phyloP scores from a whole-genome alignment of 768 basidiomycete genomes.

The Rhizopogon salebrosus region DNA sequence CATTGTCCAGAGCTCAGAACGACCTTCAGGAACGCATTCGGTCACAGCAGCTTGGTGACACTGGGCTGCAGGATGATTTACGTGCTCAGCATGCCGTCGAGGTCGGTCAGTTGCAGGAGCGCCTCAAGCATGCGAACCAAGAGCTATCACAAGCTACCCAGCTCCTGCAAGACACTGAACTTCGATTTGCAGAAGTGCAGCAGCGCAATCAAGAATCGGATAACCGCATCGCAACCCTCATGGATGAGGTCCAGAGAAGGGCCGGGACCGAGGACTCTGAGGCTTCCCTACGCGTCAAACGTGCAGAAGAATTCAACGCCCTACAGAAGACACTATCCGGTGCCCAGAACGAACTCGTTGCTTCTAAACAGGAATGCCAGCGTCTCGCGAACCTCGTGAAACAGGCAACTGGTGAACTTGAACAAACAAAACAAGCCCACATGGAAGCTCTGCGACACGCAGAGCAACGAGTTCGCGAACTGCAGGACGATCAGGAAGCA shows the following conservation, averaged over 20 bases:
- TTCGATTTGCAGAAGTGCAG: constrained; percentile 29
- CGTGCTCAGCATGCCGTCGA: constrained; percentile 32
- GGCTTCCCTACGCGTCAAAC: constrained; percentile 1
- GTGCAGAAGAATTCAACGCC: constrained; percentile 12
- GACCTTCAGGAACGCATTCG: constrained; percentile 3
- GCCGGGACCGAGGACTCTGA: constrained; percentile 4
- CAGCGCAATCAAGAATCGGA: constrained; percentile 22
- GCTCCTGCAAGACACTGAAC: constrained; percentile 28
- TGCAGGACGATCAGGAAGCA: constrained; percentile 23
- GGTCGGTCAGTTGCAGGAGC: constrained; percentile 31
- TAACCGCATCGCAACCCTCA: constrained; percentile 19
- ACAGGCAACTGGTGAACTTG: constrained; percentile 20
- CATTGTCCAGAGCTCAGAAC: constrained; percentile 1
- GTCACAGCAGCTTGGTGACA: background rate
- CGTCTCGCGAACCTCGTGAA: constrained; percentile 23
- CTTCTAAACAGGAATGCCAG: constrained; percentile 17
- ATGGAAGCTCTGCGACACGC: constrained; percentile 23
- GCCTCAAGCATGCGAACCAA: constrained; percentile 29
- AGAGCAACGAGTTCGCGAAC: constrained; percentile 14
- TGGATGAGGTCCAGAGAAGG: constrained; percentile 11
- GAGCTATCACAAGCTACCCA: constrained; percentile 32
- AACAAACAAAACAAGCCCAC: constrained; percentile 22
- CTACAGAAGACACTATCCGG: constrained; percentile 22
- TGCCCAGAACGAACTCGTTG: constrained; percentile 15
- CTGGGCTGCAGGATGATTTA: constrained; percentile 3